Evolutionary conservation across 371 early-diverging fungal genomes (phyloP).

Genomic region (Apophysomyces elegans): DNA sequence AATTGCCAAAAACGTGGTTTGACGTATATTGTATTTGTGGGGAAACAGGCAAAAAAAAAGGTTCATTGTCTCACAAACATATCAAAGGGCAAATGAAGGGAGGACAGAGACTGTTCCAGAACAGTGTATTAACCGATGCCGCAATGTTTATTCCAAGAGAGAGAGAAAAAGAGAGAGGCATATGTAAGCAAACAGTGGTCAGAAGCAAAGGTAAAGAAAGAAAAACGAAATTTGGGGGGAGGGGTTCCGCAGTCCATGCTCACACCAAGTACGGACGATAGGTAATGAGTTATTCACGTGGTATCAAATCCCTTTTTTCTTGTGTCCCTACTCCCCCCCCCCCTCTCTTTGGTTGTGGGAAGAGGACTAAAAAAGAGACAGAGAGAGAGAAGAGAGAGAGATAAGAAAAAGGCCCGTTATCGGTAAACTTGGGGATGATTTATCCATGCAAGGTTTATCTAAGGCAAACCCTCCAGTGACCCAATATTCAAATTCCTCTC

Average conservation of each 20-base stretch:
- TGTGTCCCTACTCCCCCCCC: neutral
- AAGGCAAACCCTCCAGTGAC: neutral
- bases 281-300: neutral
- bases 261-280: neutral
- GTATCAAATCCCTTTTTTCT: neutral
- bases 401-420: no score
- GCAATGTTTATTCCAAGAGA: no score
- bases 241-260: neutral
- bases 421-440: neutral
- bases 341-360: neutral
- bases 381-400: neutral
- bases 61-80: no score
- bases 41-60: no score
- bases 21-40: no score
- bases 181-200: no score
- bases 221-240: neutral
- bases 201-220: no score
- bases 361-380: neutral
- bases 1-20: no score
- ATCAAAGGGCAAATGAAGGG: no score
- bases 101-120: no score
- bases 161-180: no score
- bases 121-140: no score
- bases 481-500: neutral
- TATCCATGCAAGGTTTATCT: constrained; percentile 5